Percentiles rank a stretch among this genome's conserved stretches.
Conservation (phyloP, 495 filamentous ascomycete species). For the Bacidia rubella region DNA sequence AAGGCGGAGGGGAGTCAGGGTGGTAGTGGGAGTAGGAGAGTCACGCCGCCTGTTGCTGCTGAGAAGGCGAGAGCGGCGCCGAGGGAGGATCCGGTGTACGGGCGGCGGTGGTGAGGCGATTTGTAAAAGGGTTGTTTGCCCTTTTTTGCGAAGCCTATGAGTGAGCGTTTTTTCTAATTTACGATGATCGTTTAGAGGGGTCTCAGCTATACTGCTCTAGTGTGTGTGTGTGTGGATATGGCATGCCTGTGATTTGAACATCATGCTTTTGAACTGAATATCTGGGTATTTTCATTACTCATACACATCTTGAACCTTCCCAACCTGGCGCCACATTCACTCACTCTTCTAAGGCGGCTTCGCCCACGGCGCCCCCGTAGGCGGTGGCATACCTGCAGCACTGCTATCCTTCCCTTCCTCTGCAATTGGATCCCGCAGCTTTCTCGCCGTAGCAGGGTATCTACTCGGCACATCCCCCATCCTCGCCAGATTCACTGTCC, state of each 20-base stretch:
- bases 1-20: slow-evolving; percentile 24
- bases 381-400: slow-evolving; percentile 10
- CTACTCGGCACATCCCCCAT: not conserved
- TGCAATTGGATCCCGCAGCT: not conserved
- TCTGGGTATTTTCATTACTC: no score
- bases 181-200: no score
- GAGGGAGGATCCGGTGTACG: slow-evolving; percentile 14
- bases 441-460: not conserved
- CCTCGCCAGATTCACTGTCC: not conserved
- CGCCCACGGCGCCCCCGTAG: slow-evolving; percentile 13
- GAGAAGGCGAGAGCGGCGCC: not conserved
- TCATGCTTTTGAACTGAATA: no score
- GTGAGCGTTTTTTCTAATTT: no score
- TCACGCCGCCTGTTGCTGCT: slow-evolving; percentile 7
- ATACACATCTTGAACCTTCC: no score
- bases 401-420: not conserved
- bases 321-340: no score
- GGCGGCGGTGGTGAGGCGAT: slow-evolving; percentile 13
- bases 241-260: no score
- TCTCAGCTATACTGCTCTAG: no score
- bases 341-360: no score
- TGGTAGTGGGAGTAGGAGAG: slow-evolving; percentile 4
- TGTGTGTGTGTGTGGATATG: no score
- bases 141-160: no score
- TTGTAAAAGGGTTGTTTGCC: not conserved